These are phyloP conservation scores for Lathyrus tuberosus DNA, from an alignment of 306 rosid species.

Conservation along the genomic window DNA sequence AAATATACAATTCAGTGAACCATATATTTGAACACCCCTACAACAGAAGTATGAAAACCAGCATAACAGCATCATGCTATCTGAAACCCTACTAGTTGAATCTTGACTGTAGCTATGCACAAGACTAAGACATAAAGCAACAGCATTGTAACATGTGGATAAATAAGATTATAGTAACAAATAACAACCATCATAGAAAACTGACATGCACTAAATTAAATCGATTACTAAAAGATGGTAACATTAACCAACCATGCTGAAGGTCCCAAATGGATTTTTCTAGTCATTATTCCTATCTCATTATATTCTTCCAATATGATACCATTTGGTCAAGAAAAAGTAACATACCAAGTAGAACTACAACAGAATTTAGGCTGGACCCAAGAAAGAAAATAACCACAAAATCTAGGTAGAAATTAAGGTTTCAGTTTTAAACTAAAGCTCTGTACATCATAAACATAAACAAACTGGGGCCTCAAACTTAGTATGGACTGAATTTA, in stretches of 20 bases:
- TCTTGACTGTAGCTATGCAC: not conserved
- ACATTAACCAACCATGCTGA: slow-evolving; percentile 10
- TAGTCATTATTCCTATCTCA: not conserved
- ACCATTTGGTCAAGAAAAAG: slow-evolving; percentile 12
- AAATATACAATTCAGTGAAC: no score
- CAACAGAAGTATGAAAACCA: slow-evolving; percentile 4
- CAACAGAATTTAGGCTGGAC: slow-evolving; percentile 23
- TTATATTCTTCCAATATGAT: slow-evolving; percentile 2
- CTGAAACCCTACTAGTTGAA: slow-evolving; percentile 3
- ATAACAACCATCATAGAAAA: not conserved
- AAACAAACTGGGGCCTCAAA: slow-evolving; percentile 31
- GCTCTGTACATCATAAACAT: slow-evolving; percentile 38
- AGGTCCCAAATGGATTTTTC: slow-evolving; percentile 4
- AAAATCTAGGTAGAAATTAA: not conserved
- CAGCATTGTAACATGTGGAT: not conserved
- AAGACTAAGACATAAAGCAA: not conserved
- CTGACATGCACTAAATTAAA: slow-evolving; percentile 18
- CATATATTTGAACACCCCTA: no score
- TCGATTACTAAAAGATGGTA: not conserved
- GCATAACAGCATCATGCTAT: slow-evolving; percentile 7
- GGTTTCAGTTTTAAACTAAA: slow-evolving; percentile 21
- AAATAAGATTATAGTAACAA: slow-evolving; percentile 3
- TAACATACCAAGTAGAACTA: slow-evolving; percentile 15
- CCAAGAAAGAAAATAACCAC: slow-evolving; percentile 23
- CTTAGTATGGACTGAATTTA: slow-evolving; percentile 10